Conservation (phyloP, 2,329 filamentous ascomycete species). For the Colletotrichum tabaci region DNA sequence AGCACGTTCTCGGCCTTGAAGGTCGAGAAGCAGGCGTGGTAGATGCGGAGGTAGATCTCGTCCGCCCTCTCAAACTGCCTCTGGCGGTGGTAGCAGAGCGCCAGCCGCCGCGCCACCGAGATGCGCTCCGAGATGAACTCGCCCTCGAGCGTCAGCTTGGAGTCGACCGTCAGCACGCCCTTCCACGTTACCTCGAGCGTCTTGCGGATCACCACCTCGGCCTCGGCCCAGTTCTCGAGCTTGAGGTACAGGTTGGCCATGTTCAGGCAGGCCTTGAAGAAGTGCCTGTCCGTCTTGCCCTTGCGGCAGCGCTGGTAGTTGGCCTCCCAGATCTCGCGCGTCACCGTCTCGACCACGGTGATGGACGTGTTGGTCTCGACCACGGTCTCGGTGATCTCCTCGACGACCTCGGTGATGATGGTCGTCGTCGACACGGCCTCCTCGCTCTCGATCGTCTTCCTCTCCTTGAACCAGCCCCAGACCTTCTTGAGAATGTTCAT, state of each 20-base stretch:
- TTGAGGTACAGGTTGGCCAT: slow-evolving; percentile 52
- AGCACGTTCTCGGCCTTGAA: slow-evolving; percentile 50
- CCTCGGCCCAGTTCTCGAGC: slow-evolving; percentile 52
- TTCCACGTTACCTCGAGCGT: slow-evolving; percentile 58
- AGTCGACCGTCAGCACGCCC: slow-evolving; percentile 51
- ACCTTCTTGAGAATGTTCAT: slow-evolving; percentile 55
- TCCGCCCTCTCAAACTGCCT: slow-evolving; percentile 56
- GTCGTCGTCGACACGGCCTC: slow-evolving; percentile 53
- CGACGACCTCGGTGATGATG: slow-evolving; percentile 57
- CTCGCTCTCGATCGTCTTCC: slow-evolving; percentile 50
- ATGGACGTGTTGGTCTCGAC: slow-evolving; percentile 53
- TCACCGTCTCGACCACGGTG: slow-evolving; percentile 52
- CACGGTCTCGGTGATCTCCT: slow-evolving; percentile 55
- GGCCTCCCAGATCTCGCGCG: slow-evolving; percentile 54
- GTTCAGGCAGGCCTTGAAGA: slow-evolving; percentile 54
- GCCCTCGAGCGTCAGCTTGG: slow-evolving; percentile 50
- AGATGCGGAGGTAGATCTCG: slow-evolving; percentile 55
- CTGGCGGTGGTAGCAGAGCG: slow-evolving; percentile 53
- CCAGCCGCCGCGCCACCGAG: slow-evolving; percentile 51
- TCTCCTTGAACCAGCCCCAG: slow-evolving; percentile 56
- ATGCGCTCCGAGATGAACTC: slow-evolving; percentile 53
- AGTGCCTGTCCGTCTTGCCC: slow-evolving; percentile 50
- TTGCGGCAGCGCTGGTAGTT: slow-evolving; percentile 54
- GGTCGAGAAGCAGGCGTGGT: slow-evolving; percentile 52
- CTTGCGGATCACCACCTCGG: slow-evolving; percentile 52